phyloP scores from a whole-genome alignment of 176 grass and related monocot species.

The Cymbopogon citratus region DNA sequence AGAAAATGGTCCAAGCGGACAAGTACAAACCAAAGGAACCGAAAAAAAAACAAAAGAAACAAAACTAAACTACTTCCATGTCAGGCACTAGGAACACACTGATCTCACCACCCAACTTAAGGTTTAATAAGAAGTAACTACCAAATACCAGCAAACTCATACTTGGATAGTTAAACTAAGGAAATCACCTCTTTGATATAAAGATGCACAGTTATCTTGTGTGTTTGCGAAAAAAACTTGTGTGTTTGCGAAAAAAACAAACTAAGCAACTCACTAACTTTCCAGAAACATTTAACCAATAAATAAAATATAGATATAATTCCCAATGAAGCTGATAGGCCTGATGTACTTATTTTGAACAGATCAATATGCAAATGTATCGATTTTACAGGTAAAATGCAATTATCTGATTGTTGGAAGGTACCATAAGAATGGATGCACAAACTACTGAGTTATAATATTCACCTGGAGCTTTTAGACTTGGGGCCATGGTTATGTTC shows the following conservation, averaged over 20 bases:
- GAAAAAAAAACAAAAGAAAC: neutral
- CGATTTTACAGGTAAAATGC: conserved; percentile 6
- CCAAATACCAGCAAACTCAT: neutral
- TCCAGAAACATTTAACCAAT: neutral
- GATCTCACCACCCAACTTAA: neutral
- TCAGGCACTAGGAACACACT: neutral
- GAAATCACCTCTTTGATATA: neutral
- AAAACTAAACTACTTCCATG: neutral
- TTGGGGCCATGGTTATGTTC: conserved; percentile 18
- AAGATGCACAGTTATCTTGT: neutral
- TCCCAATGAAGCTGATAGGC: neutral
- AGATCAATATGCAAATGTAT: neutral
- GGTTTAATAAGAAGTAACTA: conserved; percentile 19
- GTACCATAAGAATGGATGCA: conserved; percentile 21
- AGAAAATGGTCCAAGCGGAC: neutral
- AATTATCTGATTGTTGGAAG: neutral
- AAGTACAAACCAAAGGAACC: neutral
- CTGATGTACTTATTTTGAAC: neutral
- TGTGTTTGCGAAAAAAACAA: neutral
- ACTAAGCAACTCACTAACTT: neutral
- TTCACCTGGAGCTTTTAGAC: conserved; percentile 40
- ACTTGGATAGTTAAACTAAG: neutral
- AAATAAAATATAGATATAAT: neutral
- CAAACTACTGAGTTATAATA: conserved; percentile 24
- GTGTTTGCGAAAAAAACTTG: neutral